phyloP scores from a whole-genome alignment of 495 filamentous ascomycete species.

The Penicillium riverlandense region DNA sequence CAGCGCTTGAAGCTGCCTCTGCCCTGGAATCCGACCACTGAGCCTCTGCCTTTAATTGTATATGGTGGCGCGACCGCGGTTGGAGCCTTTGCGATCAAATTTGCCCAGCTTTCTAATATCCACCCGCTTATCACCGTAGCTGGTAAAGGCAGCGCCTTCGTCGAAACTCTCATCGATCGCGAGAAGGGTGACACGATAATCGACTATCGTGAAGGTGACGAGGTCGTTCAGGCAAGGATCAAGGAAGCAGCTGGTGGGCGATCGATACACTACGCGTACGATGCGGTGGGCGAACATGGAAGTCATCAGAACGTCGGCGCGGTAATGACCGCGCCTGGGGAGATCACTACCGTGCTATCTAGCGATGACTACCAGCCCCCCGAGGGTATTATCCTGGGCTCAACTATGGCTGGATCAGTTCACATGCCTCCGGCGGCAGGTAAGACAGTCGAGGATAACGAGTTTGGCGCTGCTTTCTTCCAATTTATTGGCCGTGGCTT shows the following conservation, averaged over 20 bases:
- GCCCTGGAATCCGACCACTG: constrained; percentile 46
- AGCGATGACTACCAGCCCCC: constrained; percentile 22
- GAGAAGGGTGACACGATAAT: constrained; percentile 58
- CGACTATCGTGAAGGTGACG: constrained; percentile 51
- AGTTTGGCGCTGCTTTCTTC: constrained; percentile 51
- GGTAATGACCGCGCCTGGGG: constrained; percentile 17
- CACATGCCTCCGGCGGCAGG: background rate
- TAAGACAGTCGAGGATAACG: constrained; percentile 21
- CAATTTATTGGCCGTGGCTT: constrained; percentile 43
- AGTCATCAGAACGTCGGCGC: constrained; percentile 16
- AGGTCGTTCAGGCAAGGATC: constrained; percentile 3
- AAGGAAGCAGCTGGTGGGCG: constrained; percentile 2
- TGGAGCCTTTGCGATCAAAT: constrained; percentile 58
- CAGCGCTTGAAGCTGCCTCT: constrained; percentile 48
- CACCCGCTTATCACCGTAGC: constrained; percentile 63
- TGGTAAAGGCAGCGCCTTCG: constrained; percentile 45
- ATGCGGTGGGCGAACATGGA: constrained; percentile 47
- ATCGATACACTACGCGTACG: constrained; percentile 39
- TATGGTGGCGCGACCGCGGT: constrained; percentile 62
- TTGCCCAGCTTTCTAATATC: constrained; percentile 58
- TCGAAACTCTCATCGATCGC: constrained; percentile 50
- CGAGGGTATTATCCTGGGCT: constrained; percentile 1
- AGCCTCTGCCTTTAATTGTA: constrained; percentile 47
- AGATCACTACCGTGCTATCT: constrained; percentile 47
- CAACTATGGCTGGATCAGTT: background rate